Percentiles rank a stretch among this genome's conserved stretches.
phyloP scores from a whole-genome alignment of 2,329 filamentous ascomycete genomes.

The Phymatotrichopsis omnivora region DNA sequence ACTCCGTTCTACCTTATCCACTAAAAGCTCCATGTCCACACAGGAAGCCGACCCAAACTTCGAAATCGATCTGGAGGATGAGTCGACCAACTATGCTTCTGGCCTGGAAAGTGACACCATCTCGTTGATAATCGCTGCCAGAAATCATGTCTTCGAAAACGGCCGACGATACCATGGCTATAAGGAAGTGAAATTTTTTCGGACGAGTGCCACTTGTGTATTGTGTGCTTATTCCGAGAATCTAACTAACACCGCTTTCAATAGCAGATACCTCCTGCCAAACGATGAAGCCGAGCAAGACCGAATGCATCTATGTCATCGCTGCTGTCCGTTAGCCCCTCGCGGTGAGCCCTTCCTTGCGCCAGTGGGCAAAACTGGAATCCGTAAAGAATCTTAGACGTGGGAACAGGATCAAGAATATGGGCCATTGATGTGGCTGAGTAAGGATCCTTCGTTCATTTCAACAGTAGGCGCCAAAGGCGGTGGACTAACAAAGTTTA shows the following conservation, averaged over 20 bases:
- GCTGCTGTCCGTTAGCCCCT: conserved; percentile 8
- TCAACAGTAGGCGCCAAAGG: not conserved
- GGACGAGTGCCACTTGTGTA: not conserved
- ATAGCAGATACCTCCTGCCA: too few relatives aligned
- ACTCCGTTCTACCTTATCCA: too few relatives aligned
- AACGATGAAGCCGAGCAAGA: conserved; percentile 8
- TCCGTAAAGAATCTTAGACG: conserved; percentile 45
- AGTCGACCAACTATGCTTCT: too few relatives aligned
- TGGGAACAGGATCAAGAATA: conserved; percentile 50
- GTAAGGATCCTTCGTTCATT: not conserved
- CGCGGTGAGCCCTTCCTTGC: conserved; percentile 1
- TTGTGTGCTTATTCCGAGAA: too few relatives aligned
- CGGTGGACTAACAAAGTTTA: too few relatives aligned
- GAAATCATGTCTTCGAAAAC: too few relatives aligned
- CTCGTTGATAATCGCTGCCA: too few relatives aligned
- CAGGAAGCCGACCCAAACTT: too few relatives aligned
- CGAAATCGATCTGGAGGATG: too few relatives aligned
- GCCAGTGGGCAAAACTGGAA: conserved; percentile 33
- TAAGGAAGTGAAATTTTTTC: conserved; percentile 4
- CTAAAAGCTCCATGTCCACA: too few relatives aligned
- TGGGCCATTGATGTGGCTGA: conserved; percentile 44
- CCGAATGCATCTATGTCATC: conserved; percentile 19
- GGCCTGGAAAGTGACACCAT: too few relatives aligned
- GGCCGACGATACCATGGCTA: conserved; percentile 18
- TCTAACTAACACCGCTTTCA: too few relatives aligned